A percentile compares a stretch with the other conserved stretches of the same genome.
Evolutionary conservation across 148 eudicot genomes (phyloP).

Genomic region (Drosera capensis): DNA sequence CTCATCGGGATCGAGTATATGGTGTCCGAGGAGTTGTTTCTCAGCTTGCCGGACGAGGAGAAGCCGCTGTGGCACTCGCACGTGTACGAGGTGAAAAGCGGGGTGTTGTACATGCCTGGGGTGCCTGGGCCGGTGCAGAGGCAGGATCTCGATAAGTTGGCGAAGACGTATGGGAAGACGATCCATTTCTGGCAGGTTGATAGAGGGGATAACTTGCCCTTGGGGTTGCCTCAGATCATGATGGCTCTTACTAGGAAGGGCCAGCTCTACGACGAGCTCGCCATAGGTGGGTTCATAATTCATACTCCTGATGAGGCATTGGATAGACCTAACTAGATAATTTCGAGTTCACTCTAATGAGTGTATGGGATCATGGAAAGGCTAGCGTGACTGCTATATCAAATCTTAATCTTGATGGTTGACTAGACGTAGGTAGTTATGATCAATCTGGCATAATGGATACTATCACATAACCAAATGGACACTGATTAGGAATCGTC

Average conservation of each 20-base stretch:
- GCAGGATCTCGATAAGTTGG: slow-evolving; percentile 58
- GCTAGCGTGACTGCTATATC: too few species aligned
- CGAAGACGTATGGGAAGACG: slow-evolving; percentile 66
- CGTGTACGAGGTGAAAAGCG: slow-evolving; percentile 85
- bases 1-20: slow-evolving; percentile 80
- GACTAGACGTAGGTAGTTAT: too few species aligned
- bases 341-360: too few species aligned
- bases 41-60: slow-evolving; percentile 63
- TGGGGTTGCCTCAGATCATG: slow-evolving; percentile 84
- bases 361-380: too few species aligned
- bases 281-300: too few species aligned
- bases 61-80: slow-evolving; percentile 81
- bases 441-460: too few species aligned
- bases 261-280: slow-evolving; percentile 42
- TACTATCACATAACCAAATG: too few species aligned
- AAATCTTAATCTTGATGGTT: too few species aligned
- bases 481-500: too few species aligned
- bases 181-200: slow-evolving; percentile 90
- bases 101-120: slow-evolving; percentile 61
- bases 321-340: too few species aligned
- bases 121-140: slow-evolving; percentile 54
- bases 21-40: slow-evolving; percentile 52
- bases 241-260: slow-evolving; percentile 92
- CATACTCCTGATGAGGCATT: too few species aligned
- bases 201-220: slow-evolving; percentile 55